These are phyloP conservation scores for Boletus sensibilis DNA, from an alignment of 768 basidiomycete genomes.

Conservation along the genomic window DNA sequence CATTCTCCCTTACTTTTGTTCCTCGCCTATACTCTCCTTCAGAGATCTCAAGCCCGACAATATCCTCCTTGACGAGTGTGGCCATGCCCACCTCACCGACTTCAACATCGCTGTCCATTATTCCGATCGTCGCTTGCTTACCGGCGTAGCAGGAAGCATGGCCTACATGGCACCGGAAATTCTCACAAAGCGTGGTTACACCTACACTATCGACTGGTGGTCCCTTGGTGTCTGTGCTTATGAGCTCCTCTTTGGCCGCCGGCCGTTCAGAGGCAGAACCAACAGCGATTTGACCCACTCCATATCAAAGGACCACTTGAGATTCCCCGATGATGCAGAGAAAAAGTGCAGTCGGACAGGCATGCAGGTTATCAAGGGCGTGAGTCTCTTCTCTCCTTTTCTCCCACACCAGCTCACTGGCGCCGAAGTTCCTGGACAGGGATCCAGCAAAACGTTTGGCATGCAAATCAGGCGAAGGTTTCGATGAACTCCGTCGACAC, in stretches of 20 bases:
- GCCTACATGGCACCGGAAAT: constrained; percentile 98
- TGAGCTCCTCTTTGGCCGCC: constrained; percentile 87
- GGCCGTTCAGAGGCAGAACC: constrained; percentile 91
- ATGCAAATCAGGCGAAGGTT: constrained; percentile 79
- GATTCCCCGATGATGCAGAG: constrained; percentile 89
- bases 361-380: constrained; percentile 76
- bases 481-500: constrained; percentile 74
- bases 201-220: constrained; percentile 96
- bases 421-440: constrained; percentile 74
- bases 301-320: constrained; percentile 82
- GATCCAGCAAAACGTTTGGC: constrained; percentile 80
- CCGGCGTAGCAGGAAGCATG: constrained; percentile 96
- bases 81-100: constrained; percentile 95
- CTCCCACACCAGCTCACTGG: constrained; percentile 13
- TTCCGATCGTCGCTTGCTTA: constrained; percentile 76
- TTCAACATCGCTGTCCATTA: constrained; percentile 99
- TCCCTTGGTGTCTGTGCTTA: constrained; percentile 92
- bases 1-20: background rate
- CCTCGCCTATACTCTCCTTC: background rate
- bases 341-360: constrained; percentile 74
- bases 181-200: constrained; percentile 89
- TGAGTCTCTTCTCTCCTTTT: constrained; percentile 41
- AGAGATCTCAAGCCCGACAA: constrained; percentile 98
- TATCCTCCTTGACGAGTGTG: constrained; percentile 91
- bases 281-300: constrained; percentile 91